Base-by-base conservation (phyloP, 768 basidiomycete genomes). In the Chiua virens region DNA sequence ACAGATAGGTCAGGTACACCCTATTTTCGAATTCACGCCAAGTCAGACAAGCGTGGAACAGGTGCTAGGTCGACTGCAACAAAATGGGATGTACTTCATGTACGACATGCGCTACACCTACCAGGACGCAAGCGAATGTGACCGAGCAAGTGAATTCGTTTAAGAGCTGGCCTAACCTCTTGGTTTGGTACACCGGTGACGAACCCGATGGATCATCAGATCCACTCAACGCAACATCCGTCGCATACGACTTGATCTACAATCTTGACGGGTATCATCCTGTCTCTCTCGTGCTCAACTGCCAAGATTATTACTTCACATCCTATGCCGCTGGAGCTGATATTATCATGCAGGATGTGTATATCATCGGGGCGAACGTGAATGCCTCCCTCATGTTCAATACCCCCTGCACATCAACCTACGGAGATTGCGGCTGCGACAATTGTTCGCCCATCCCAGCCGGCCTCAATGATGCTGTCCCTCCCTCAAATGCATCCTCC, bases 31-130 rank as follows among this genome's bases (percentile, higher is more conserved):
- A 2, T 86, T 81, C 54, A 76, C 59, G 77, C 85, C 61, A 77
- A 28, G 77, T 78, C 73, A 5, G 68, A 83, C 2, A 71, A 81
- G 44, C 27, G 27, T 63, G 30, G 46, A 55, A 7, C 60, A 73
- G 21, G 81, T 88, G 15, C 65, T 89, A n/a, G 78, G 86, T 59
- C 73, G 76, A 32, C 86, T 89, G 81, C 79, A 86, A 61, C 77
- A 84, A 52, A 79, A 82, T 0, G 79, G 79, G 0, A 17, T 66
- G 42, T 91, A 85, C 59, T 73, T 91, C 41, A 88, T 90, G 81
- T 92, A 89, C 57, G 87, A 91, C 63, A 89, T 92, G 89, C 79
- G 88, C 54, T 74, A 68, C 79, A 75, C 74, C 1, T 91, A 89
- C 71, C 79, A 76, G 74, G 80, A 89, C 59, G 57, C 69, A 11